Evolutionary conservation across 768 basidiomycete genomes (phyloP).

Genomic region (Cystofilobasidium capitatum): DNA sequence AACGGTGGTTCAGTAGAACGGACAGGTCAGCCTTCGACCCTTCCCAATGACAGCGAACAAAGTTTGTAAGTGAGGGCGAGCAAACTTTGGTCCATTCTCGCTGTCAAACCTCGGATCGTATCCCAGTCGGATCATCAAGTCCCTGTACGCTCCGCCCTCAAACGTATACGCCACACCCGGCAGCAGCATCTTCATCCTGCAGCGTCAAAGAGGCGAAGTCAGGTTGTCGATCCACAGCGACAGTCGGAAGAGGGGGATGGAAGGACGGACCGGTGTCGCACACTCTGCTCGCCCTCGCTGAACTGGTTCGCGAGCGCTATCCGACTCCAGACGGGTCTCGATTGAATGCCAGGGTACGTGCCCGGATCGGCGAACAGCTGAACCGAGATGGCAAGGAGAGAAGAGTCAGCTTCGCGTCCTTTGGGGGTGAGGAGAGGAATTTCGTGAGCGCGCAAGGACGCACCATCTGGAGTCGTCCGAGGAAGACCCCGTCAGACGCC

Average conservation of each 20-base stretch:
- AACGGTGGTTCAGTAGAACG: too few relatives aligned
- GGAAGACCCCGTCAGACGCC: background rate
- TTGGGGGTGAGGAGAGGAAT: background rate
- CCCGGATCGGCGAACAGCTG: constrained; percentile 20
- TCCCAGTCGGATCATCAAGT: constrained; percentile 71
- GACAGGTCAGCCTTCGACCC: background rate
- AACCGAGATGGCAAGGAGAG: background rate
- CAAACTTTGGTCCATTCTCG: constrained; percentile 50
- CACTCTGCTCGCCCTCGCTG: background rate
- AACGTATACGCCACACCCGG: constrained; percentile 79
- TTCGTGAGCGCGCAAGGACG: background rate
- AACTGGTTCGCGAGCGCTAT: constrained; percentile 20
- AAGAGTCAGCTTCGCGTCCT: background rate
- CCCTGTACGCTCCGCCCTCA: constrained; percentile 87
- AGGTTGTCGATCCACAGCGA: too few relatives aligned
- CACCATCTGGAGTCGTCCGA: background rate
- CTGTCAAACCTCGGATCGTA: constrained; percentile 79
- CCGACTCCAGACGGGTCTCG: constrained; percentile 17
- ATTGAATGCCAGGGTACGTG: constrained; percentile 6
- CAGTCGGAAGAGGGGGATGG: background rate
- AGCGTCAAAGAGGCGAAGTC: background rate
- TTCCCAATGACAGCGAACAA: background rate
- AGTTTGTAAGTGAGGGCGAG: background rate
- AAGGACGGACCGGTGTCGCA: background rate
- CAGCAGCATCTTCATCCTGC: constrained; percentile 71